These are phyloP conservation scores for Blastocystis sp. DNA, from an alignment of 352 stramenopile genomes.

Conservation along the genomic window DNA sequence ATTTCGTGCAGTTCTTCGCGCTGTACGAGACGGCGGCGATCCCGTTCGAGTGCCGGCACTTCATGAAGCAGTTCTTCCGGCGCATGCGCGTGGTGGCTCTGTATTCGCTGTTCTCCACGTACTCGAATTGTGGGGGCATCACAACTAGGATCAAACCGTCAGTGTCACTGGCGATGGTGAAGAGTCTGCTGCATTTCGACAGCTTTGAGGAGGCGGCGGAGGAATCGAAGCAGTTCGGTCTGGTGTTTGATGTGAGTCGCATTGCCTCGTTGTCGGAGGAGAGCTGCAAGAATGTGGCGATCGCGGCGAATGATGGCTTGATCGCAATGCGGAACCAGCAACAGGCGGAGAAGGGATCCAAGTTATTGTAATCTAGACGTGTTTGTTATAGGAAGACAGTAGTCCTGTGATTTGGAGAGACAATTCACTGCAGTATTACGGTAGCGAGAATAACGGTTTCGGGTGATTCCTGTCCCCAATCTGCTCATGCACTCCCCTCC, in stretches of 20 bases:
- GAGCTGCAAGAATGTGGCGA: background rate
- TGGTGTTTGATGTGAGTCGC: constrained; percentile 14
- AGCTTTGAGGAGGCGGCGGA: constrained; percentile 22
- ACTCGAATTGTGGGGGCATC: background rate
- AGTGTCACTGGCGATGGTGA: constrained; percentile 35
- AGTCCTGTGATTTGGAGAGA: no score
- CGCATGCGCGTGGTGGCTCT: constrained; percentile 1
- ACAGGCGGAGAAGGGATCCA: constrained; percentile 40
- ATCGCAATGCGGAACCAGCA: constrained; percentile 11
- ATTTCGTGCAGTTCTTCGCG: constrained; percentile 29
- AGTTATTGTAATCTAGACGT: constrained; percentile 30
- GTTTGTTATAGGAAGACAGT: background rate
- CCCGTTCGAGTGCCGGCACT: constrained; percentile 47
- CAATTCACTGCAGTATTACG: no score
- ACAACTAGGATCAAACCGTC: constrained; percentile 54
- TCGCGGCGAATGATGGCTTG: background rate
- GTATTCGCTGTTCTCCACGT: constrained; percentile 39
- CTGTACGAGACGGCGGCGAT: constrained; percentile 15
- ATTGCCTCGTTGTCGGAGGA: constrained; percentile 6
- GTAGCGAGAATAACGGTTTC: no score
- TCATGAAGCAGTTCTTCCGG: constrained; percentile 63
- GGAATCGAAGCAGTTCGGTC: constrained; percentile 41
- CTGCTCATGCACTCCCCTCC: no score
- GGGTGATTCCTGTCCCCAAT: no score
- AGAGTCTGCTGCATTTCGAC: constrained; percentile 28